Evolutionary conservation across 2,329 filamentous ascomycete genomes (phyloP), one percentile per base, ranked within the genome.

Genomic region (Xylariales sp.): DNA sequence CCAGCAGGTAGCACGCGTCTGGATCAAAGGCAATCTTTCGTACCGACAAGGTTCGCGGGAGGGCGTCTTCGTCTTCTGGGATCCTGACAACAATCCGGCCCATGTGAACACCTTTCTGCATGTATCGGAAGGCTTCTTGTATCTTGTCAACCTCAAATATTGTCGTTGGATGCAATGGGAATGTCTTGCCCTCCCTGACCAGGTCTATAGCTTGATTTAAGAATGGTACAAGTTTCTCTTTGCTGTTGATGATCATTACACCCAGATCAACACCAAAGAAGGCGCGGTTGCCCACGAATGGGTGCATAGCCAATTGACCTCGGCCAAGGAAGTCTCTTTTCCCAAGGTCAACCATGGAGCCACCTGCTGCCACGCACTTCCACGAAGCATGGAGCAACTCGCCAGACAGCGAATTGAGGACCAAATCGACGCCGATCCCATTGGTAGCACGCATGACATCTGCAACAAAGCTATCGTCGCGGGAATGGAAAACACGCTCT

Each of bases 31-130:
- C 18, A 1, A 19, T 17, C 6, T 38, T 24, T 11, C 14, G 18
- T 5, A n/a, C 14, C 6, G 35, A 10, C 15, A 29, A 18, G 2
- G 25, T n/a, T 8, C 18, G 7, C 24, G 34, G 15, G 13, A 29
- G 20, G 12, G 24, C 28, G 17, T 13, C 23, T 11, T 14, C 6
- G 34, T 27, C 24, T 30, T 30, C 25, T 14, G 27, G 35, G 1
- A 38, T 31, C 13, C 43, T 35, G 11, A 54, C 19, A 5, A 61
- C 47, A 10, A 62, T 55, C n/a, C 63, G 63, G 0, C 59, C 62
- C 6, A 60, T 52, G 29, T 61, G 60, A 1, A 47, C 37, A 1
- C 59, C 60, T 14, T 42, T 46, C 31, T 61, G 57, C 53, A 64
- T 55, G 20, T 52, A 52, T 2, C 55, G 41, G 40, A 65, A 60